A percentile compares a stretch with the other conserved stretches of the same genome.
Conservation (phyloP, 805 yeast genomes). For the Schwanniomyces polymorphus region DNA sequence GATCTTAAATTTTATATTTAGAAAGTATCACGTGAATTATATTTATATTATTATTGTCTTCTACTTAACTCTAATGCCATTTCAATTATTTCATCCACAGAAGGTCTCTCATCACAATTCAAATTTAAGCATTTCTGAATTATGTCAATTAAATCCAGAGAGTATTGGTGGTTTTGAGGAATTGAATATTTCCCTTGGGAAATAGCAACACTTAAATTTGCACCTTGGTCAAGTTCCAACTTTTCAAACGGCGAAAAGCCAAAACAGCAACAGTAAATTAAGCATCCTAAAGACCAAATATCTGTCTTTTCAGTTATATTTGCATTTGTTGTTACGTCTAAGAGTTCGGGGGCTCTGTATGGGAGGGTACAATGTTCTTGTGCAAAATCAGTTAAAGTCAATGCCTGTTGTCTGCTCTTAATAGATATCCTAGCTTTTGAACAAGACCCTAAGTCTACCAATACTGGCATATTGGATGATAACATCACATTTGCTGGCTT, state of each 20-base stretch:
- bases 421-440: conserved; percentile 57
- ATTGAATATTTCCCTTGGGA: conserved; percentile 61
- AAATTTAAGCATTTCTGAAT: conserved; percentile 62
- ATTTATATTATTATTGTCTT: background rate
- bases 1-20: background rate
- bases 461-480: conserved; percentile 69
- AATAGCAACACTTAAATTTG: conserved; percentile 75
- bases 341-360: conserved; percentile 86
- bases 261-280: conserved; percentile 74
- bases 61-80: conserved; percentile 38
- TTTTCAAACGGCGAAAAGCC: conserved; percentile 85
- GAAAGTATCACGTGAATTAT: background rate
- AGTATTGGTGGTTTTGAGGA: conserved; percentile 55
- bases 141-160: conserved; percentile 54
- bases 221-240: conserved; percentile 79
- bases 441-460: conserved; percentile 85
- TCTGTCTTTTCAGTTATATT: conserved; percentile 73
- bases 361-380: conserved; percentile 85
- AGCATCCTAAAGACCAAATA: conserved; percentile 90
- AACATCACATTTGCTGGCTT: conserved; percentile 91
- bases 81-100: conserved; percentile 57
- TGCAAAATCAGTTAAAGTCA: conserved; percentile 75
- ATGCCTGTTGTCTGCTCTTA: conserved; percentile 65
- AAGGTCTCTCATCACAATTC: conserved; percentile 63
- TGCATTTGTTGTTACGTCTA: conserved; percentile 72